Conservation (phyloP, 1,284 basidiomycete genomes). For the Puccinia triticina region DNA sequence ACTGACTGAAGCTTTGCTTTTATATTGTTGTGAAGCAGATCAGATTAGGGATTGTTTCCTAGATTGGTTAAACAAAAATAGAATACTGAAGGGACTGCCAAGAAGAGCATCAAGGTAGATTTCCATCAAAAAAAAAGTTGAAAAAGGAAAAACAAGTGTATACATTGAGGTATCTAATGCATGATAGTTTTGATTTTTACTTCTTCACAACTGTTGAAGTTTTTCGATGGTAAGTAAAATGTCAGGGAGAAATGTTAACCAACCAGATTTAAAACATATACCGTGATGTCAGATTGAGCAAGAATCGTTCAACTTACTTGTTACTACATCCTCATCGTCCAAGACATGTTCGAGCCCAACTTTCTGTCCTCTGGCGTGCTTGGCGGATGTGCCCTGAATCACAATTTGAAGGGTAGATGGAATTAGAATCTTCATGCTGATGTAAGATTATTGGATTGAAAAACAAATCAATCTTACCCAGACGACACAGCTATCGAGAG, state of each 20-base stretch:
- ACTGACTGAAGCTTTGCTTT: no score
- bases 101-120: not conserved
- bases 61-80: no score
- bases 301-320: conserved; percentile 27
- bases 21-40: no score
- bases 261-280: not conserved
- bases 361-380: conserved; percentile 93
- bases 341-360: conserved; percentile 73
- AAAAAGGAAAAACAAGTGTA: not conserved
- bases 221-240: not conserved
- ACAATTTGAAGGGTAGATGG: conserved; percentile 65
- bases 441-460: conserved; percentile 45
- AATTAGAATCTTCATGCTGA: conserved; percentile 50
- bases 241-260: not conserved
- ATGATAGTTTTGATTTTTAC: not conserved
- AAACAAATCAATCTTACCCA: conserved; percentile 60
- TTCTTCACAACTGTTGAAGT: conserved; percentile 7
- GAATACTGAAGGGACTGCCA: not conserved
- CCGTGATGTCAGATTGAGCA: not conserved
- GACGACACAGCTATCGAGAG: conserved; percentile 6
- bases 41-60: no score
- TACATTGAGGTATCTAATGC: not conserved
- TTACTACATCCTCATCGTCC: conserved; percentile 52
- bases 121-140: not conserved
- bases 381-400: conserved; percentile 92